A percentile compares a stretch with the other conserved stretches of the same genome.
These are phyloP conservation scores for Syzygium syzygioides DNA, from an alignment of 441 rosid genomes.

Conservation along the genomic window DNA sequence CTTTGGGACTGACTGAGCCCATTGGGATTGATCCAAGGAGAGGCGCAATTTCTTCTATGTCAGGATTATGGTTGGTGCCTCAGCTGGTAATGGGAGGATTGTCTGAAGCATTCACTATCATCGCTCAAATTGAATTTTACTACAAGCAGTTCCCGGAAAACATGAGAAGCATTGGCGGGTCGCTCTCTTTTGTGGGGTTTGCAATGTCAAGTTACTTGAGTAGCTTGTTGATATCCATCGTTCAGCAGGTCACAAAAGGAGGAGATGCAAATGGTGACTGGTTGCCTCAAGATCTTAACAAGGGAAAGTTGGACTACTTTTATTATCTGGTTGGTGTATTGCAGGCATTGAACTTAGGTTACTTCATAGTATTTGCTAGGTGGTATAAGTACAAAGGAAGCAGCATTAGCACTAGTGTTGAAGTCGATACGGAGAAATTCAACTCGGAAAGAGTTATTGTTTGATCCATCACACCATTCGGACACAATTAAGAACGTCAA, in stretches of 20 bases:
- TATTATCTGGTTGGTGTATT: conserved; percentile 48
- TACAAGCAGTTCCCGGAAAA: conserved; percentile 70
- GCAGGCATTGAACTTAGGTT: conserved; percentile 31
- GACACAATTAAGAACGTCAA: not conserved
- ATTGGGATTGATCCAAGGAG: conserved; percentile 31
- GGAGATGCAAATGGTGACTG: conserved; percentile 28
- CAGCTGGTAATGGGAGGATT: conserved; percentile 55
- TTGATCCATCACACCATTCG: conserved; percentile 1
- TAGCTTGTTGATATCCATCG: conserved; percentile 38
- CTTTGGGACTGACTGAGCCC: conserved; percentile 31
- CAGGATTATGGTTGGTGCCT: conserved; percentile 58
- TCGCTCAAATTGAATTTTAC: conserved; percentile 49
- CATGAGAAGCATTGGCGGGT: conserved; percentile 58
- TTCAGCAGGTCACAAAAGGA: conserved; percentile 29
- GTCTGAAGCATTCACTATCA: conserved; percentile 38
- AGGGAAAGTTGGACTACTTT: conserved; percentile 47
- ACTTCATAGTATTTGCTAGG: conserved; percentile 40
- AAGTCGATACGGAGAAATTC: conserved; percentile 12
- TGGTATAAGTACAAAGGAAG: conserved; percentile 62
- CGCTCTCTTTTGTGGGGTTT: conserved; percentile 37
- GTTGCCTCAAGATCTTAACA: conserved; percentile 57
- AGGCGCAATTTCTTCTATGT: conserved; percentile 47
- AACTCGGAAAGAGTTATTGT: conserved; percentile 4
- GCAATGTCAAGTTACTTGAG: conserved; percentile 42
- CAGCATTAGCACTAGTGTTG: conserved; percentile 5